Conservation (phyloP, 106 monocot genomes). For the Acanthochlamys bracteata region DNA sequence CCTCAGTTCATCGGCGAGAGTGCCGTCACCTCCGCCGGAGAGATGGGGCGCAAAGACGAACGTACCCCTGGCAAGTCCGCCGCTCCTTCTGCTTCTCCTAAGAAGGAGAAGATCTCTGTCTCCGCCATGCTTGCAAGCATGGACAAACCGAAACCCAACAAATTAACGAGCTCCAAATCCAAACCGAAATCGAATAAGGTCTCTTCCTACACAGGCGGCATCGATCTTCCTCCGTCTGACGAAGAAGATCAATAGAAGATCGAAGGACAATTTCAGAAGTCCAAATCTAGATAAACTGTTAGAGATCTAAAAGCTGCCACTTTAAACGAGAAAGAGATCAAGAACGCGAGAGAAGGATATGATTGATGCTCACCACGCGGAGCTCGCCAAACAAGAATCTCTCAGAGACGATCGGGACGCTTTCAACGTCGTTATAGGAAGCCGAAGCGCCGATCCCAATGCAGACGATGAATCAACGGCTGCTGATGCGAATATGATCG, state of each 20-base stretch:
- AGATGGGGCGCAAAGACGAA: too few species aligned
- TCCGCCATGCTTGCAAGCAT: constrained; percentile 37
- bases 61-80: background rate
- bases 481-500: constrained; percentile 49
- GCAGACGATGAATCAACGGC: constrained; percentile 19
- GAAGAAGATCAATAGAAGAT: constrained; percentile 1
- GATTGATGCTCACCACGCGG: constrained; percentile 24
- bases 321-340: constrained; percentile 47
- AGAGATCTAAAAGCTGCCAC: constrained; percentile 21
- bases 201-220: constrained; percentile 48
- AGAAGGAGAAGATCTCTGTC: constrained; percentile 46
- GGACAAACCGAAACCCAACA: constrained; percentile 24
- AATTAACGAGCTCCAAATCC: constrained; percentile 17
- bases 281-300: constrained; percentile 1
- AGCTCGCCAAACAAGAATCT: constrained; percentile 42
- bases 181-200: constrained; percentile 14
- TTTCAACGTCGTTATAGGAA: constrained; percentile 54
- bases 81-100: constrained; percentile 7
- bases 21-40: too few species aligned
- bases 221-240: constrained; percentile 68
- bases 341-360: constrained; percentile 64
- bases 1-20: too few species aligned
- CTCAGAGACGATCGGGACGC: constrained; percentile 65
- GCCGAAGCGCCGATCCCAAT: constrained; percentile 16
- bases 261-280: background rate